A percentile compares a stretch with the other conserved stretches of the same genome.
Evolutionary conservation across 176 grass and related monocot genomes (phyloP).

Genomic region (Aegilops umbellulata): DNA sequence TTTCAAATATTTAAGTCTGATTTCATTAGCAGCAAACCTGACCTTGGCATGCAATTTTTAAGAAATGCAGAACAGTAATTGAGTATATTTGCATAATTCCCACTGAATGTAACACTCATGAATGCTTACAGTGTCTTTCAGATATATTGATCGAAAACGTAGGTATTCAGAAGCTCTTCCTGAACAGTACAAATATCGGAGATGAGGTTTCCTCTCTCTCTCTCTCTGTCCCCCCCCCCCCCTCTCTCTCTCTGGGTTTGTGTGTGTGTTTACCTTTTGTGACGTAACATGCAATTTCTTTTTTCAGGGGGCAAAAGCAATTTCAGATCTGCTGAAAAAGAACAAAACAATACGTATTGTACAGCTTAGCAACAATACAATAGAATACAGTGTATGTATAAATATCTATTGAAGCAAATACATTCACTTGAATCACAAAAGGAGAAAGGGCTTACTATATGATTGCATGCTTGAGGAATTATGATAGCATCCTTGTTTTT

Average conservation of each 20-base stretch:
- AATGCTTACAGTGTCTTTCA: slow-evolving; percentile 94
- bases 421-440: slow-evolving; percentile 12
- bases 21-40: slow-evolving; percentile 8
- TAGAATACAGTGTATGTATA: slow-evolving; percentile 81
- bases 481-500: neutral
- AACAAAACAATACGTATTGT: slow-evolving; percentile 77
- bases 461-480: slow-evolving; percentile 19
- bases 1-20: slow-evolving; percentile 19
- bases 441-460: neutral
- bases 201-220: slow-evolving; percentile 59
- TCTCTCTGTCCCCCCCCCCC: neutral
- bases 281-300: slow-evolving; percentile 10
- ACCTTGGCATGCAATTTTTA: neutral
- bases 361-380: slow-evolving; percentile 90
- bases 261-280: neutral
- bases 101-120: slow-evolving; percentile 63
- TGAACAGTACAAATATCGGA: slow-evolving; percentile 87
- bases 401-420: slow-evolving; percentile 22
- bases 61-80: neutral
- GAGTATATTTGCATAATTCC: slow-evolving; percentile 10
- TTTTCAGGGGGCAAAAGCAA: slow-evolving; percentile 83
- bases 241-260: neutral
- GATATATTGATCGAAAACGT: slow-evolving; percentile 84
- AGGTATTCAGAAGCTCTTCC: slow-evolving; percentile 89
- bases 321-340: slow-evolving; percentile 85